Percentiles rank a stretch among this genome's conserved stretches.
Evolutionary conservation across 176 grass and related monocot species (phyloP).

Genomic region (Raddia distichophylla): DNA sequence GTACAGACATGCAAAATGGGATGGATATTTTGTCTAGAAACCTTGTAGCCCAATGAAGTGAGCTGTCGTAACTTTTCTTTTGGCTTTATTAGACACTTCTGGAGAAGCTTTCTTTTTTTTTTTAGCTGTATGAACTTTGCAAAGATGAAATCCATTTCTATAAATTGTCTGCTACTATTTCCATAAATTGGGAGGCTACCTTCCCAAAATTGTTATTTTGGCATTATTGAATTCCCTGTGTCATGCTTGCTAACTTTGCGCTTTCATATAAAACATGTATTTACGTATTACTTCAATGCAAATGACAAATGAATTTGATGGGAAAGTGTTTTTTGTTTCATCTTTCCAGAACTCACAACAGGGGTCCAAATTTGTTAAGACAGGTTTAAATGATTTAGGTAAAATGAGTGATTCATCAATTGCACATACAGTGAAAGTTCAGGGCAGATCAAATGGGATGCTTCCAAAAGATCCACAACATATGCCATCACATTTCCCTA

Average conservation of each 20-base stretch:
- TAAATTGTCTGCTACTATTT: background rate
- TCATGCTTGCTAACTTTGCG: constrained; percentile 7
- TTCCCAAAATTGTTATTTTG: background rate
- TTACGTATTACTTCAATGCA: constrained; percentile 18
- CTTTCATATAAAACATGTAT: constrained; percentile 4
- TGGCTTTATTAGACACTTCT: background rate
- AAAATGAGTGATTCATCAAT: constrained; percentile 40
- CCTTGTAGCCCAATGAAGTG: constrained; percentile 12
- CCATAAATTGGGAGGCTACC: background rate
- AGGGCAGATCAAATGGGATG: constrained; percentile 49
- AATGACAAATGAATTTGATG: constrained; percentile 50
- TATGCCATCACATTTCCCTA: constrained; percentile 29
- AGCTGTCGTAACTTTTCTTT: background rate
- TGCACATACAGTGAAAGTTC: constrained; percentile 53
- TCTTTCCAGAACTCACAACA: constrained; percentile 96
- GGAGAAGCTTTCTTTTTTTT: background rate
- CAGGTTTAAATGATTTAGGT: constrained; percentile 74
- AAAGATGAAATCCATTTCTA: constrained; percentile 22
- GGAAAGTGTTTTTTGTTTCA: constrained; percentile 56
- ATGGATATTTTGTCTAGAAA: constrained; percentile 21
- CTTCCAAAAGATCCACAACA: constrained; percentile 27
- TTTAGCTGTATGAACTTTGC: constrained; percentile 10
- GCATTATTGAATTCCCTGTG: background rate
- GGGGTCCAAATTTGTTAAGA: constrained; percentile 87
- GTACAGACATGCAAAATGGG: constrained; percentile 9